A percentile compares a stretch with the other conserved stretches of the same genome.
These are phyloP conservation scores for Agrocybe pediades DNA, from an alignment of 768 basidiomycete genomes.

Conservation along the genomic window DNA sequence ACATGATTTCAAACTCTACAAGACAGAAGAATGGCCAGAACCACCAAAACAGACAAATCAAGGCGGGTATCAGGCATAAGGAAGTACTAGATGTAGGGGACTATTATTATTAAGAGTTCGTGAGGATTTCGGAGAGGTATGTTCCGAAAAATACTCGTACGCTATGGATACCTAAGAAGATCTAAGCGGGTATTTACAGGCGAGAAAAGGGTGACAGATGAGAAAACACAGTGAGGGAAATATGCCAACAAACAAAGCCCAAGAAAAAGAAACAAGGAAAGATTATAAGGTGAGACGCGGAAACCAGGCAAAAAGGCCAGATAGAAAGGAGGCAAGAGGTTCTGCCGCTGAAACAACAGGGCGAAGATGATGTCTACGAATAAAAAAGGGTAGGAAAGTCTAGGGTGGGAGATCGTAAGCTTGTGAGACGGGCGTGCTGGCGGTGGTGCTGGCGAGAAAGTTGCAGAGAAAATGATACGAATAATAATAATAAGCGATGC, in stretches of 20 bases:
- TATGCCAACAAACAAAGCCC: slow-evolving; percentile 7
- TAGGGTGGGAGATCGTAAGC: slow-evolving; percentile 4
- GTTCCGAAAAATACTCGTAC: not conserved
- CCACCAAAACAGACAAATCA: too few relatives aligned
- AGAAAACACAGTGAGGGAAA: not conserved
- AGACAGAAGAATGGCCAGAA: not conserved
- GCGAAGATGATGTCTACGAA: not conserved
- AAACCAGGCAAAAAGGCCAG: slow-evolving; percentile 7
- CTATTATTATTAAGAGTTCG: not conserved
- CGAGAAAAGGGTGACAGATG: slow-evolving; percentile 1
- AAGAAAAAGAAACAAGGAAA: slow-evolving; percentile 8
- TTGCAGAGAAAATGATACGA: not conserved
- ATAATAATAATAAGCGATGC: not conserved
- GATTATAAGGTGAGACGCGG: slow-evolving; percentile 10
- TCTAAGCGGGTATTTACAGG: slow-evolving; percentile 18
- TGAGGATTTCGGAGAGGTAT: not conserved
- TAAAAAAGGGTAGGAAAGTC: slow-evolving; percentile 13
- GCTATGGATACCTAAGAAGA: not conserved
- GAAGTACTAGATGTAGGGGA: not conserved
- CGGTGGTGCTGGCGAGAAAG: not conserved
- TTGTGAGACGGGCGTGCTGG: not conserved
- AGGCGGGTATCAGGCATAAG: too few relatives aligned
- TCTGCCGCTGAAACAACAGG: not conserved
- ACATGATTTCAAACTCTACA: not conserved
- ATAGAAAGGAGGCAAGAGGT: slow-evolving; percentile 2